phyloP scores from a whole-genome alignment of 352 stramenopile species.

The Pythium dissimile region DNA sequence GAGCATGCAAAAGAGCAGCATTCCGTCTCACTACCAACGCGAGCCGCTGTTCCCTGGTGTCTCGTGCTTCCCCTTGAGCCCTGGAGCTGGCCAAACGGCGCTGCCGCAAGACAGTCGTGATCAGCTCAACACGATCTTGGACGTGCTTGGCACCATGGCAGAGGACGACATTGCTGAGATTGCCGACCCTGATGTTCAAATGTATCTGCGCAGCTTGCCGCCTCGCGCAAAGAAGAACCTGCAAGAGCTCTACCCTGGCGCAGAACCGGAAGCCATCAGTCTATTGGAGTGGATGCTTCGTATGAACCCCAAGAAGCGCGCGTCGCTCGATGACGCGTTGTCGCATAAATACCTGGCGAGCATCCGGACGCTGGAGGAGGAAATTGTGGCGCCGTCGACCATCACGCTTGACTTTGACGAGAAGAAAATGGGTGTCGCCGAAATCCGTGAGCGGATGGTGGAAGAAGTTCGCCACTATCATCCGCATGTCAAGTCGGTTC shows the following conservation, averaged over 20 bases:
- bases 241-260: conserved; percentile 81
- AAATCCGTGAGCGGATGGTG: conserved; percentile 82
- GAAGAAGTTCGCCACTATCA: conserved; percentile 80
- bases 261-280: conserved; percentile 77
- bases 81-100: conserved; percentile 66
- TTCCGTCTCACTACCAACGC: conserved; percentile 92
- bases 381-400: conserved; percentile 76
- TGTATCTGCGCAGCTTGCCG: conserved; percentile 75
- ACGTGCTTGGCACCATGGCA: conserved; percentile 83
- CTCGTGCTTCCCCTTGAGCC: conserved; percentile 85
- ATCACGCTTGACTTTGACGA: conserved; percentile 87
- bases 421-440: conserved; percentile 74
- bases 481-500: conserved; percentile 27
- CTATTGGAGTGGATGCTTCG: conserved; percentile 81
- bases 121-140: conserved; percentile 86
- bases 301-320: conserved; percentile 83
- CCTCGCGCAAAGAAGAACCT: conserved; percentile 66
- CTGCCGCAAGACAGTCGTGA: conserved; percentile 82
- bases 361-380: conserved; percentile 82
- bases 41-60: conserved; percentile 94
- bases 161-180: conserved; percentile 86
- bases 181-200: conserved; percentile 77
- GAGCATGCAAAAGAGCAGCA: conserved; percentile 96
- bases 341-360: conserved; percentile 83
- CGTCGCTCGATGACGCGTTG: conserved; percentile 74